Evolutionary conservation across 352 stramenopile species (phyloP).

Genomic region (Phytophthora megakarya): DNA sequence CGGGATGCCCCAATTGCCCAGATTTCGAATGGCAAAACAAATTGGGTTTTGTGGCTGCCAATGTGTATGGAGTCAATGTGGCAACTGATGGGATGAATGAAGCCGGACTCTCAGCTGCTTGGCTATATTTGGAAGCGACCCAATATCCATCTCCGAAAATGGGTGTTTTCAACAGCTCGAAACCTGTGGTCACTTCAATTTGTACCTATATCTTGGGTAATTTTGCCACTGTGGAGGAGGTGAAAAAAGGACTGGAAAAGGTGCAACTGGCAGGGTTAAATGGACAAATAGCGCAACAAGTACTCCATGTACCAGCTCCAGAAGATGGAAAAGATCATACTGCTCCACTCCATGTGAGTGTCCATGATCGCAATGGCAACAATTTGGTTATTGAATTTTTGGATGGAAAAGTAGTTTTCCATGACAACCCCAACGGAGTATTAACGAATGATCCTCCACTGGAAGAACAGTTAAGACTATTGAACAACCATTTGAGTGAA

Average conservation of each 20-base stretch:
- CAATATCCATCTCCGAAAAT: constrained; percentile 52
- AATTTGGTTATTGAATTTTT: constrained; percentile 80
- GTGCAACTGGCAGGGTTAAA: constrained; percentile 67
- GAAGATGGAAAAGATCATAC: constrained; percentile 29
- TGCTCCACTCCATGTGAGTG: constrained; percentile 61
- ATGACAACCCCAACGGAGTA: constrained; percentile 70
- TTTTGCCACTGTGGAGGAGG: constrained; percentile 65
- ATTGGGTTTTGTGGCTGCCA: constrained; percentile 57
- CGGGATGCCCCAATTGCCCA: constrained; percentile 43
- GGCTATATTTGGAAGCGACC: constrained; percentile 51
- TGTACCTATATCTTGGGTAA: constrained; percentile 79
- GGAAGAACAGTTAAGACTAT: constrained; percentile 42
- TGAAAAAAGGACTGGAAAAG: constrained; percentile 46
- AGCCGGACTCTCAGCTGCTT: constrained; percentile 51
- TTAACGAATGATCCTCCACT: constrained; percentile 76
- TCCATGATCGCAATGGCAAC: constrained; percentile 65
- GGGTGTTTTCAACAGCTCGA: constrained; percentile 31
- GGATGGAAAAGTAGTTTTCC: constrained; percentile 50
- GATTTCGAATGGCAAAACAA: constrained; percentile 48
- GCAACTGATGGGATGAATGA: constrained; percentile 63
- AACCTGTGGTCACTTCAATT: constrained; percentile 64
- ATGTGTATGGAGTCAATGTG: constrained; percentile 60
- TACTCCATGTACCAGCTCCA: constrained; percentile 27
- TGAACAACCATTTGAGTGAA: constrained; percentile 35
- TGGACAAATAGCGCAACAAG: constrained; percentile 30